Conservation (phyloP, 148 eudicot genomes). For the Suaeda aralocaspica region DNA sequence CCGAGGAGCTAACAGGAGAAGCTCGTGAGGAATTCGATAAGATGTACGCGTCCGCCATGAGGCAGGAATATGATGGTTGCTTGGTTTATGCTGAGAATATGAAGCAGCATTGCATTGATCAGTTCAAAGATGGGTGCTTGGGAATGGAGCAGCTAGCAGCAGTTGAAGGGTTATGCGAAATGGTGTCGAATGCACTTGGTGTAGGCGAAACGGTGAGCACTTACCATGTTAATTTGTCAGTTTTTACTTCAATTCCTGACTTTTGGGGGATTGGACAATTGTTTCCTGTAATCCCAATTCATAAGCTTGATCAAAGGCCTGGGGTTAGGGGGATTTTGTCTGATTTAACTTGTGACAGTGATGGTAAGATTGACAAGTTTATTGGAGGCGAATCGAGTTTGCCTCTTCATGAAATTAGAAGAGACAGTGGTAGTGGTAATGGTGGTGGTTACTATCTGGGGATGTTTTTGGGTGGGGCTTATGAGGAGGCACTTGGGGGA, state of each 20-base stretch:
- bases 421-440: conserved; percentile 27
- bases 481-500: conserved; percentile 96
- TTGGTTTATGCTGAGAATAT: conserved; percentile 55
- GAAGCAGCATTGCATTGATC: conserved; percentile 73
- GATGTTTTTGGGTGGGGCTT: conserved; percentile 98
- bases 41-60: conserved; percentile 43
- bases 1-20: conserved; percentile 50
- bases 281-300: conserved; percentile 79
- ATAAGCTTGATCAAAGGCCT: conserved; percentile 67
- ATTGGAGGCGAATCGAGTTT: conserved; percentile 76
- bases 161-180: conserved; percentile 64
- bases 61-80: conserved; percentile 63
- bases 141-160: conserved; percentile 80
- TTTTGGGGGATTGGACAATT: conserved; percentile 90
- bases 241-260: conserved; percentile 93
- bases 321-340: conserved; percentile 55
- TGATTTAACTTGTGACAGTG: conserved; percentile 93
- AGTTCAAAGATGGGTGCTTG: conserved; percentile 72
- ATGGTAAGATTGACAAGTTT: conserved; percentile 82
- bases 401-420: conserved; percentile 69
- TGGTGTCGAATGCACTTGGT: conserved; percentile 55
- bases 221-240: conserved; percentile 74
- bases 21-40: conserved; percentile 46
- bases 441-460: conserved; percentile 61
- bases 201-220: conserved; percentile 47